Evolutionary conservation across 2,329 filamentous ascomycete genomes (phyloP), one percentile per base, ranked within the genome.

Genomic region (Scedosporium minutisporum): DNA sequence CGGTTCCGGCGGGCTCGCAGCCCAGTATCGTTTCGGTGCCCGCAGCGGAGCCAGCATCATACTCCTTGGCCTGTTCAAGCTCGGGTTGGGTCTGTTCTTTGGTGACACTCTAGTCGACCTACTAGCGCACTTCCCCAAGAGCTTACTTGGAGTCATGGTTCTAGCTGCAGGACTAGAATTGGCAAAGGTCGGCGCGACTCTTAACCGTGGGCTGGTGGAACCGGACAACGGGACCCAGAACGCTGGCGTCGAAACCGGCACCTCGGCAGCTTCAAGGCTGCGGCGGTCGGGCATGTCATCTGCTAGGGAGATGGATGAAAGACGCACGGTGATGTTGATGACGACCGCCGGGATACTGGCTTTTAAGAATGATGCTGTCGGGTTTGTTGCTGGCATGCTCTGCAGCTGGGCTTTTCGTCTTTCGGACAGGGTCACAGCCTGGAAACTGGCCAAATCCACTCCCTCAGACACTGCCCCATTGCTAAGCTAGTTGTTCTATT

Each of bases 241-340:
- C 61, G 59, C 65, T 62, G 76, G 80, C 6, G 72, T 89, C 2
- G 23, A 27, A 23, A 18, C 51, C 21, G 23, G 23, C 18, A 23
- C 51, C 12, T 18, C 12, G 23, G 21, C 23, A 14, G 23, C 18
- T 23, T 23, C 51, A 6, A 55, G 51, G 18, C 18, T 29, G 6
- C 51, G 51, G 18, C 51, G 51, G 21, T 38, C 38, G 18, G 41
- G 41, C 21, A 25, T 10, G 53, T 14, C 44, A 23, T 84, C 81
- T 1, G 87, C 91, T 16, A 78, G 84, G 60, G 90, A 95, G 74
- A 82, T 86, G 57, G 82, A 82, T 63, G 85, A 91, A 72, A 81
- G 92, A 63, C 96, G 91, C 89, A 90, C 86, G 23, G 87, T 96
- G 0, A 96, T 97, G 92, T 80, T 96, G 64, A 87, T 93, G 65